These are phyloP conservation scores for Cenchrus fungigraminus DNA, from an alignment of 176 grass and related monocot species.

Conservation along the genomic window DNA sequence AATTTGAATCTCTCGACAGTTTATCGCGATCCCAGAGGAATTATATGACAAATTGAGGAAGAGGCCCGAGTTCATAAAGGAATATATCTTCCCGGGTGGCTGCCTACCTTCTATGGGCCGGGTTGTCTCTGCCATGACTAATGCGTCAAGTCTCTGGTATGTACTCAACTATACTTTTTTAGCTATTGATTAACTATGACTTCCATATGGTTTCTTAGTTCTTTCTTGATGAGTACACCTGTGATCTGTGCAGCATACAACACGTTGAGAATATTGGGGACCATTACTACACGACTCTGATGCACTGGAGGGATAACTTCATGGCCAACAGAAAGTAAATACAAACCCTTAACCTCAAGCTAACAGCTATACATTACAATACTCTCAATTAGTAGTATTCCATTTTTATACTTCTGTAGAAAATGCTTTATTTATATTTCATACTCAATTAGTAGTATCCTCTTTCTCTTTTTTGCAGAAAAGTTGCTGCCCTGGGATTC, in stretches of 20 bases:
- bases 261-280: not conserved
- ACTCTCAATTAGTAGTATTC: not conserved
- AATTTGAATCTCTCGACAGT: constrained; percentile 19
- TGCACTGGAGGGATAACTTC: not conserved
- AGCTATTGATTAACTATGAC: not conserved
- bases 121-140: constrained; percentile 42
- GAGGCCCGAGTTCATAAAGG: constrained; percentile 56
- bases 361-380: not conserved
- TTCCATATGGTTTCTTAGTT: not conserved
- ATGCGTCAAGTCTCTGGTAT: constrained; percentile 40
- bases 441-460: not conserved
- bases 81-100: constrained; percentile 25
- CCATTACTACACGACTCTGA: not conserved
- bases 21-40: constrained; percentile 63
- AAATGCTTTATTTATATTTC: not conserved
- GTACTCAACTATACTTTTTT: not conserved
- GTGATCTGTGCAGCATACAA: not conserved
- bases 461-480: not conserved
- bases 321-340: not conserved
- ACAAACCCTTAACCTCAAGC: not conserved
- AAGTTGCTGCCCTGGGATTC: constrained; percentile 22
- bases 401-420: not conserved
- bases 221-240: not conserved
- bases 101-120: not conserved
- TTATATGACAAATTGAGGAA: constrained; percentile 61